Evolutionary conservation across 805 yeast species (phyloP), one percentile per base, ranked within the genome.

Genomic region (Saccharomyces mikatae): DNA sequence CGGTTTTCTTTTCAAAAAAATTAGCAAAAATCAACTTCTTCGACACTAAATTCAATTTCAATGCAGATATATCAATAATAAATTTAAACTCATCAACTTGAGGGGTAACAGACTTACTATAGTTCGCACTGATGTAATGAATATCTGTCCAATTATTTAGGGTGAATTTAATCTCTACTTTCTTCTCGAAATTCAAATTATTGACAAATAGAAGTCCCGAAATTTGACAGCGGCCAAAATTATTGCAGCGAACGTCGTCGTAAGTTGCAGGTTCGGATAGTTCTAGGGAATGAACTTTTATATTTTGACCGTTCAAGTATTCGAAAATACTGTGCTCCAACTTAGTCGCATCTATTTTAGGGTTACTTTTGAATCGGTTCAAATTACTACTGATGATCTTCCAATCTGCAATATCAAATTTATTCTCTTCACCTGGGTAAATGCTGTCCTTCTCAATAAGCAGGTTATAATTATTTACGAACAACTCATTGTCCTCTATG

Each of bases 31-130:
- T 52, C 46, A 59, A 46, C 27, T 58, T 56, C 44, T 53, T 58
- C 13, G 57, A 56, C 17, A 55, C 54, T 47, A 60, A 48, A 27
- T 60, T 54, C 50, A 59, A 59, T 14, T 57, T 55, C 41, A 62
- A 50, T 21, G 60, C 56, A 26, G 61, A 58, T 48, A 64, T 27
- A 47, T 62, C 59, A 41, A 64, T 61, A 13, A 57, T 56, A 52
- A 64, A 64, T 26, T 52, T 56, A 48, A 64, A 64, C 30, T 64
- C 67, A 55, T 64, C 68, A 47, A 60, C 50, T n/a, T 56, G 57
- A 10, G 50, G 31, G 6, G 63, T 62, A 24, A 64, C 53, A 27
- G 64, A 60, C 17, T 59, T 62, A 29, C 56, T 55, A 48, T 54
- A 63, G 27, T 51, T 48, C 3, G 67, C 67, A 13, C 60, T 48